Evolutionary conservation across 257 asterid species (phyloP).

Genomic region (Anisodus acutangulus): DNA sequence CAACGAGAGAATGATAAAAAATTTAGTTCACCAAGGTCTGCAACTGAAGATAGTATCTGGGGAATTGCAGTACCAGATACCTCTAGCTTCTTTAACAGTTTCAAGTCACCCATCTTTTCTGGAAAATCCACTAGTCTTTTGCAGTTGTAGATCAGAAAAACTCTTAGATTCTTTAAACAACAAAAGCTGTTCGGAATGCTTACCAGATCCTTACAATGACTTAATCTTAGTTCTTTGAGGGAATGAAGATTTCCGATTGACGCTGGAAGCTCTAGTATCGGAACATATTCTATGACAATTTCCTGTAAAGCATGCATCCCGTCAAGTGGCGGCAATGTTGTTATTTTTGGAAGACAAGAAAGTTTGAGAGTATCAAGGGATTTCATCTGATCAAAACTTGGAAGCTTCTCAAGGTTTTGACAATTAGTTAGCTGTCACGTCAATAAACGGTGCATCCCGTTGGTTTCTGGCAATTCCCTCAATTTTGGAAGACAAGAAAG

Average conservation of each 20-base stretch:
- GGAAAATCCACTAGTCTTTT: not conserved
- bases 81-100: not conserved
- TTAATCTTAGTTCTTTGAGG: conserved; percentile 14
- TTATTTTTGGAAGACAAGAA: conserved; percentile 26
- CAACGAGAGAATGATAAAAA: conserved; percentile 4
- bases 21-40: conserved; percentile 4
- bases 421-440: not conserved
- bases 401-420: conserved; percentile 23
- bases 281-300: conserved; percentile 13
- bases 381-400: conserved; percentile 23
- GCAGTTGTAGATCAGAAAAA: conserved; percentile 20
- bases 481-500: conserved; percentile 27
- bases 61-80: conserved; percentile 24
- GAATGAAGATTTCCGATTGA: conserved; percentile 25
- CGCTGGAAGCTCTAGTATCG: conserved; percentile 22
- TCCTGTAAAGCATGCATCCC: not conserved
- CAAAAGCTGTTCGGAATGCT: conserved; percentile 22
- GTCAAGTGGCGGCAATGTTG: not conserved
- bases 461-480: conserved; percentile 27
- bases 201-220: conserved; percentile 24
- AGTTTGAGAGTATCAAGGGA: conserved; percentile 27
- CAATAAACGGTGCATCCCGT: conserved; percentile 9
- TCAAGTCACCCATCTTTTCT: conserved; percentile 10
- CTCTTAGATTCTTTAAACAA: not conserved
- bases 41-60: not conserved